Conservation (phyloP, 495 filamentous ascomycete species). For the Aspergillus sclerotioniger region DNA sequence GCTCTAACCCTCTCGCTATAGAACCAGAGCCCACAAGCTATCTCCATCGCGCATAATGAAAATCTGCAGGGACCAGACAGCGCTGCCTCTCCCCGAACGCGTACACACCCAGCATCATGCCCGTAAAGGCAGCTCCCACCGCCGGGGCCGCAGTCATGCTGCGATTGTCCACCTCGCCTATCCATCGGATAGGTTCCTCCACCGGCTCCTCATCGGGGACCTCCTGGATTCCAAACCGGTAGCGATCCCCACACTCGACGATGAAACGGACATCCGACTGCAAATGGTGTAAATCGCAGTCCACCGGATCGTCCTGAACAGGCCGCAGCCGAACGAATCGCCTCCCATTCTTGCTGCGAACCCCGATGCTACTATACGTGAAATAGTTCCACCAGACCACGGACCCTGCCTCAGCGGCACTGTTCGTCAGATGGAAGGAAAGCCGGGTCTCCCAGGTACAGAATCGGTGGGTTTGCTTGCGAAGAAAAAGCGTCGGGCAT, state of each 20-base stretch:
- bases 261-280: constrained; percentile 20
- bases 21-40: too few relatives aligned
- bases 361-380: constrained; percentile 36
- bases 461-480: constrained; percentile 39
- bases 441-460: constrained; percentile 37
- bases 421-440: constrained; percentile 28
- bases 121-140: constrained; percentile 38
- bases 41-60: constrained; percentile 33
- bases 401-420: constrained; percentile 37
- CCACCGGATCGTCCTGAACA: constrained; percentile 17
- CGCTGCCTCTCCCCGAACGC: constrained; percentile 41
- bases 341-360: constrained; percentile 13
- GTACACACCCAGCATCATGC: constrained; percentile 47
- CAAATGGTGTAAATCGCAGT: constrained; percentile 6
- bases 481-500: constrained; percentile 41
- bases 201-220: background rate
- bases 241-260: constrained; percentile 30
- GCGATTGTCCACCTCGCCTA: constrained; percentile 26
- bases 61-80: constrained; percentile 42
- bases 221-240: constrained; percentile 31
- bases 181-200: constrained; percentile 16
- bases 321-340: constrained; percentile 27
- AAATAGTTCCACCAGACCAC: constrained; percentile 45
- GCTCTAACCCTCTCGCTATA: too few relatives aligned
- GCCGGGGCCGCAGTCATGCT: constrained; percentile 31